A percentile compares a stretch with the other conserved stretches of the same genome.
Evolutionary conservation across 129 eudicot genomes (phyloP).

Genomic region (Rutidosis leptorrhynchoides): DNA sequence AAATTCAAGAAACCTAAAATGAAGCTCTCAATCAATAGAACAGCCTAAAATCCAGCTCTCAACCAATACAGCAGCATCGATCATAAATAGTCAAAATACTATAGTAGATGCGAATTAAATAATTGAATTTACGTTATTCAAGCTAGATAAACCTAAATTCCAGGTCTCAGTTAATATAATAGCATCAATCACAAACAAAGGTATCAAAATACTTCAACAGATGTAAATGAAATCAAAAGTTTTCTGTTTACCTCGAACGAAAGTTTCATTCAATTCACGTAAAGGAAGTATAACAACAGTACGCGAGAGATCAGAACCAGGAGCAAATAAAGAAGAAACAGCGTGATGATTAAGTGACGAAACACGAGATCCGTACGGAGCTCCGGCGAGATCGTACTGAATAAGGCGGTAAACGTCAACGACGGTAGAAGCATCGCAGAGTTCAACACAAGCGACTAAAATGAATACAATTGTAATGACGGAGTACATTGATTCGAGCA

Average conservation of each 20-base stretch:
- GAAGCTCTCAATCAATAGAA: too few species aligned
- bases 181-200: not conserved
- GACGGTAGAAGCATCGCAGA: conserved; percentile 86
- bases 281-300: conserved; percentile 74
- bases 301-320: conserved; percentile 76
- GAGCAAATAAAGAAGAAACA: conserved; percentile 58
- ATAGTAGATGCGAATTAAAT: not conserved
- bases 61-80: not conserved
- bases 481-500: conserved; percentile 46
- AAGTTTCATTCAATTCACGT: conserved; percentile 65
- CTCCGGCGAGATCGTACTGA: conserved; percentile 90
- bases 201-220: conserved; percentile 7
- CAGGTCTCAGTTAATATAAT: not conserved
- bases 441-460: conserved; percentile 75
- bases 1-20: conserved; percentile 11
- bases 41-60: not conserved
- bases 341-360: conserved; percentile 90
- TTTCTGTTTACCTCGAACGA: conserved; percentile 77
- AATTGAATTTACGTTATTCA: conserved; percentile 2
- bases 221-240: not conserved
- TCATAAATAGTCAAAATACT: not conserved
- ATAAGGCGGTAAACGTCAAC: conserved; percentile 92
- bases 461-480: conserved; percentile 48
- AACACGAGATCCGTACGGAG: conserved; percentile 85
- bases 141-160: not conserved